These are phyloP conservation scores for Penicillium samsonianum DNA, from an alignment of 495 filamentous ascomycete genomes.

Conservation along the genomic window DNA sequence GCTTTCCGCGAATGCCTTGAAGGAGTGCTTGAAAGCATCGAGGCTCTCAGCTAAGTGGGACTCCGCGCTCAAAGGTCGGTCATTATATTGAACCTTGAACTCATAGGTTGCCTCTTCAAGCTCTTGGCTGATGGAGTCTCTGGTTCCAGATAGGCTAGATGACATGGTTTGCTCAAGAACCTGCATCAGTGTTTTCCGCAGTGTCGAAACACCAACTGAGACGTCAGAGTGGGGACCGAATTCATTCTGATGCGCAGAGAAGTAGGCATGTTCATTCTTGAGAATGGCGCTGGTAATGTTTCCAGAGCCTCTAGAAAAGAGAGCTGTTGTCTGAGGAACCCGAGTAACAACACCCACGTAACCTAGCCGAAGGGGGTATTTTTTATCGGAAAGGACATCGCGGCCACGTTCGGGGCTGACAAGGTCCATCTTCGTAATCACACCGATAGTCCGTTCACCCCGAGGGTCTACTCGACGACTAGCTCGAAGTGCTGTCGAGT, in stretches of 20 bases:
- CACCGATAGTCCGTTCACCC: constrained; percentile 94
- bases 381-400: constrained; percentile 77
- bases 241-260: constrained; percentile 77
- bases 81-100: constrained; percentile 99
- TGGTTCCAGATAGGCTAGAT: constrained; percentile 79
- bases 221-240: constrained; percentile 73
- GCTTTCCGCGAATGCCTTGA: constrained; percentile 84
- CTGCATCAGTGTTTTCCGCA: constrained; percentile 94
- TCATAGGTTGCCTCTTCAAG: constrained; percentile 97
- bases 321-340: constrained; percentile 67
- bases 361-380: constrained; percentile 93
- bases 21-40: constrained; percentile 96
- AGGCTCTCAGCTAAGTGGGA: constrained; percentile 93
- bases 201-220: constrained; percentile 76
- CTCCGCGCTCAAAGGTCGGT: constrained; percentile 89
- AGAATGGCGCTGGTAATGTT: constrained; percentile 81
- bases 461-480: constrained; percentile 91
- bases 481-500: constrained; percentile 89
- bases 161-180: constrained; percentile 98
- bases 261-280: constrained; percentile 86
- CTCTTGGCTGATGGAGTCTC: constrained; percentile 90
- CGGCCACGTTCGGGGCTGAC: constrained; percentile 81
- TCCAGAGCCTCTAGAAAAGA: constrained; percentile 81
- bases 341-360: constrained; percentile 95
- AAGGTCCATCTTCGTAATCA: constrained; percentile 99